Conservation (phyloP, 2,329 filamentous ascomycete genomes). For the Colletotrichum eleusines region DNA sequence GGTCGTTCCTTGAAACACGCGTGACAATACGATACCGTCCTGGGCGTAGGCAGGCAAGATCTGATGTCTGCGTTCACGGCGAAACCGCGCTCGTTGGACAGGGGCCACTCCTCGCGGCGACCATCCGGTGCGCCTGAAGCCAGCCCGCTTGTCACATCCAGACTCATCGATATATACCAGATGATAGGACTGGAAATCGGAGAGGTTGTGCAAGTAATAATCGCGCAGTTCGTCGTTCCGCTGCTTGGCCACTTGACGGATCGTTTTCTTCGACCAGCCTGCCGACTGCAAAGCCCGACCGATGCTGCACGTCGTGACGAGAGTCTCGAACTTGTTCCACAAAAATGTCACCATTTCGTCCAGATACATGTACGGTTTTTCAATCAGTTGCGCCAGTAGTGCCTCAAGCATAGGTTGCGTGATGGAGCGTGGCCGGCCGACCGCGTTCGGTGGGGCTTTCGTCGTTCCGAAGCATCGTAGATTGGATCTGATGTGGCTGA, state of each 20-base stretch:
- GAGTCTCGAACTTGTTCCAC: neutral
- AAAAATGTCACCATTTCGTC: conserved; percentile 43
- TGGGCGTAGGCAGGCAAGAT: neutral
- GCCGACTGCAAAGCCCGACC: neutral
- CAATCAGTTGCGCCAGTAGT: neutral
- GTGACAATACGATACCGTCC: neutral
- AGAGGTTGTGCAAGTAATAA: neutral
- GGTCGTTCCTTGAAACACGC: neutral
- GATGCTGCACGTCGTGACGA: neutral
- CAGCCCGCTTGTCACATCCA: neutral
- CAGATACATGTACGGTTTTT: conserved; percentile 42
- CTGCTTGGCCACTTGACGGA: neutral
- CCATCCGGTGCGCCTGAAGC: neutral
- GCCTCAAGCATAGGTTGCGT: neutral
- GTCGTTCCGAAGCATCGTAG: too few species aligned
- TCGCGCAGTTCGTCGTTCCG: neutral
- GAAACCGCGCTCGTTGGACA: neutral
- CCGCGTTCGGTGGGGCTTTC: neutral
- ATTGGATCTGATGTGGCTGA: too few species aligned
- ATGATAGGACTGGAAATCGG: neutral
- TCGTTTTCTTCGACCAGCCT: neutral
- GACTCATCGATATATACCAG: neutral
- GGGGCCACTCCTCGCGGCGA: neutral
- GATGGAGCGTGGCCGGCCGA: neutral
- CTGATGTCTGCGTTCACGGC: neutral